Evolutionary conservation across 2,329 filamentous ascomycete genomes (phyloP), one percentile per base, ranked within the genome.

Genomic region (Ceratocystis eucalypticola): DNA sequence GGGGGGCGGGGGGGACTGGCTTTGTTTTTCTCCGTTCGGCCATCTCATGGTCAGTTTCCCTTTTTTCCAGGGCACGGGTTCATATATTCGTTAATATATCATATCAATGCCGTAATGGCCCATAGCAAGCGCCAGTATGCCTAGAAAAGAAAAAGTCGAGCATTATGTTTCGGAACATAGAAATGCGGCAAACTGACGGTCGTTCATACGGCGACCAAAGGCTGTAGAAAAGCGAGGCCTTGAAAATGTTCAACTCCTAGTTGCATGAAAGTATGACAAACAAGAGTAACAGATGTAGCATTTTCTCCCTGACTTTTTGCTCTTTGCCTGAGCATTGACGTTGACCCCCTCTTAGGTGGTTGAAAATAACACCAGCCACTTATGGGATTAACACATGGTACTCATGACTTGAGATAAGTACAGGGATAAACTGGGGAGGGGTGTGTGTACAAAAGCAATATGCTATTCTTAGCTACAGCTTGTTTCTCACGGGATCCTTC

Each of bases 391-490:
- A 6, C 53, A 57, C 53, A 28, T 15, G 53, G 53, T 22, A n/a
- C 53, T 30, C 3, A 28, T 33, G 25, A 57, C 22, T 57, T 57
- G 53, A 6, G 22, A 10, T 22, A 30, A 15, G 25, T n/a, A 30
- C 53, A 57, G 53, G 53, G 53, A 57, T 57, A 30, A n/a, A 30
- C 53, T 30, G 22, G 53, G 53, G 53, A 30, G 15, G 22, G 53
- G 12, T 3, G 53, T 10, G 53, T 15, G 53, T 55, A 20, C 25
- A 33, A 30, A 57, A 30, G 10, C 30, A 15, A 33, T 12, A 57
- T 57, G 20, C 53, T 57, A 57, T 57, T 57, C 25, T 57, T 57
- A 57, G 53, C 2, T 57, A 33, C 53, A 57, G 25, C 53, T 57
- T 33, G 53, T 57, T 57, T 57, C 53, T 57, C 22, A 28, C 53